A percentile compares a stretch with the other conserved stretches of the same genome.
Evolutionary conservation across 352 stramenopile species (phyloP).

Genomic region (Phytopythium chamaehyphon): DNA sequence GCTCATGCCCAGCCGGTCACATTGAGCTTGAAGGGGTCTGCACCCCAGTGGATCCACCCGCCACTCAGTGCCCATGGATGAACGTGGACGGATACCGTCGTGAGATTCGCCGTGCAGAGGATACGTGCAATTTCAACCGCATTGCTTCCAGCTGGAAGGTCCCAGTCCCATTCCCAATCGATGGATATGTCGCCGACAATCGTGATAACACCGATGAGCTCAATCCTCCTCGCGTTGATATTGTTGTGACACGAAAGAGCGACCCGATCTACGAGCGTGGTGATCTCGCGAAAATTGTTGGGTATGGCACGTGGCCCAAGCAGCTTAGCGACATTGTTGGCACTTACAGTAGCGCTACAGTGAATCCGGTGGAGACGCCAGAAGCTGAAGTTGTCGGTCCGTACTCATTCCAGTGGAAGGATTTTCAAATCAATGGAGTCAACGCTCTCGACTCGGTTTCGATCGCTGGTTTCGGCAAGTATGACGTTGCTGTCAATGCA

Average conservation of each 20-base stretch:
- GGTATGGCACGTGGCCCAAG: background rate
- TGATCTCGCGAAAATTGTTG: background rate
- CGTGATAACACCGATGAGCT: background rate
- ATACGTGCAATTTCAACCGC: conserved; percentile 15
- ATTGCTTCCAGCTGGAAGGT: conserved; percentile 35
- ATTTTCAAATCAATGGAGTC: conserved; percentile 40
- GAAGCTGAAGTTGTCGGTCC: background rate
- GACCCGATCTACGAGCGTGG: background rate
- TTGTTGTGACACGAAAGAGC: conserved; percentile 6
- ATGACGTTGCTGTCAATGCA: conserved; percentile 36
- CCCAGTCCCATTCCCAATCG: conserved; percentile 43
- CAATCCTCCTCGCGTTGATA: conserved; percentile 14
- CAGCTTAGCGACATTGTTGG: background rate
- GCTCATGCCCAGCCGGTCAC: conserved; percentile 39
- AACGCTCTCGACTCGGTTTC: conserved; percentile 34
- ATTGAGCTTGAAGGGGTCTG: conserved; percentile 19
- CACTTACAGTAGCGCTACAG: background rate
- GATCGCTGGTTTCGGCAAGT: conserved; percentile 49
- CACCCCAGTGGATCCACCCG: conserved; percentile 7
- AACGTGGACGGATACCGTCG: conserved; percentile 22
- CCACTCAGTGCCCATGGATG: conserved; percentile 45
- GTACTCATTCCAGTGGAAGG: conserved; percentile 30
- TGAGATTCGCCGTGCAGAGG: conserved; percentile 11
- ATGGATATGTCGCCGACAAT: conserved; percentile 45
- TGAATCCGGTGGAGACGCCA: too few species aligned